These are phyloP conservation scores for Pecoramyces ruminantium DNA, from an alignment of 192 early-diverging fungal genomes.

Conservation along the genomic window DNA sequence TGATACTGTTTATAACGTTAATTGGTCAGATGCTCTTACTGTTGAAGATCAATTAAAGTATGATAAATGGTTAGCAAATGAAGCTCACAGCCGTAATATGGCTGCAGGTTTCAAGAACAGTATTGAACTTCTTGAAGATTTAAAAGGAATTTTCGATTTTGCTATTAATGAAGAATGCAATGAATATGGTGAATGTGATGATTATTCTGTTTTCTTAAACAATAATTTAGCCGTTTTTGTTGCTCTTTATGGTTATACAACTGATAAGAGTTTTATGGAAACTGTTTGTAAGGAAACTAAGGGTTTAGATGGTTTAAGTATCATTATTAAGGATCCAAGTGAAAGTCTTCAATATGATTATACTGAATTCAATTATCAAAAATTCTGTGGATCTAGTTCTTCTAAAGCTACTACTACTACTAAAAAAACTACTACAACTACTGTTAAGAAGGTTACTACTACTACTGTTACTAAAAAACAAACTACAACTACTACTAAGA, in stretches of 20 bases:
- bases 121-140: not conserved
- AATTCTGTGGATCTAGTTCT: not conserved
- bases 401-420: not conserved
- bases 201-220: not conserved
- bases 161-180: not conserved
- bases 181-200: not conserved
- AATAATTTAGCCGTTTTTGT: not conserved
- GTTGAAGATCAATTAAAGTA: not conserved
- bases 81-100: not conserved
- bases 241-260: not conserved
- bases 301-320: not conserved
- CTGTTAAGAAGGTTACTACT: not conserved
- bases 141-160: not conserved
- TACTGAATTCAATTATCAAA: not conserved
- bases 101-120: not conserved
- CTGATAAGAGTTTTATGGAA: not conserved
- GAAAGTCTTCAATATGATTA: not conserved
- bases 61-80: not conserved
- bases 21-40: not conserved
- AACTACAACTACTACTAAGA: not conserved
- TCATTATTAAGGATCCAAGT: not conserved
- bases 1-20: not conserved
- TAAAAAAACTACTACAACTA: not conserved
- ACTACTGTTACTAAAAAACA: not conserved
- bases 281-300: not conserved